These are phyloP conservation scores for Tricholoma bakamatsutake DNA, from an alignment of 768 basidiomycete species.

Conservation along the genomic window DNA sequence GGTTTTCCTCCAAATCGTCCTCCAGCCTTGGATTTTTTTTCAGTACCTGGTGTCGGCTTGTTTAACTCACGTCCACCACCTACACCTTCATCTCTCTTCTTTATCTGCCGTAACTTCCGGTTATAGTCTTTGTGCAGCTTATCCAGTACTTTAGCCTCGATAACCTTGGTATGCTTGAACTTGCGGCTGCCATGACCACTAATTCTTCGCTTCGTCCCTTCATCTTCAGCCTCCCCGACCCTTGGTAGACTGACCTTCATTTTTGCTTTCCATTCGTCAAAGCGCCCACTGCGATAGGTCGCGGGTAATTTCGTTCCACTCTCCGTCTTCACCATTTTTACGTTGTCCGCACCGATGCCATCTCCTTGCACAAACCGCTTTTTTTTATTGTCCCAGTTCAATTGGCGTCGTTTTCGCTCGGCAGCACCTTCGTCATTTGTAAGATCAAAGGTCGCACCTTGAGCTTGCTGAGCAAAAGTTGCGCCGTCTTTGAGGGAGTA, in stretches of 20 bases:
- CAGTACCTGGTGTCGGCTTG: conserved; percentile 11
- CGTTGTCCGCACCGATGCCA: conserved; percentile 83
- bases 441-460: conserved; percentile 75
- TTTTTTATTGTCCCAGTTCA: conserved; percentile 95
- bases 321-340: conserved; percentile 91
- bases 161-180: conserved; percentile 68
- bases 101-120: conserved; percentile 57
- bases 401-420: conserved; percentile 52
- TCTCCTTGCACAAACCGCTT: conserved; percentile 89
- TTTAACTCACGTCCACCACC: conserved; percentile 22
- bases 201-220: conserved; percentile 23
- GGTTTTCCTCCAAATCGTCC: conserved; percentile 56
- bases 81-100: conserved; percentile 44
- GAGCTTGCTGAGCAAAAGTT: conserved; percentile 82
- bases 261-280: conserved; percentile 92
- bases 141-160: conserved; percentile 70
- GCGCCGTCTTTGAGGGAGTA: conserved; percentile 86
- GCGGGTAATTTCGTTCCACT: conserved; percentile 89
- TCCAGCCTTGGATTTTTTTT: conserved; percentile 29
- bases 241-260: conserved; percentile 66
- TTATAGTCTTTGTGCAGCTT: conserved; percentile 69
- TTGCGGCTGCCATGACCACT: conserved; percentile 47
- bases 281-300: conserved; percentile 87
- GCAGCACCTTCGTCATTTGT: conserved; percentile 67
- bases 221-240: conserved; percentile 76